Evolutionary conservation across 305 asterid genomes (phyloP).

Genomic region (Rubia tinctorum): DNA sequence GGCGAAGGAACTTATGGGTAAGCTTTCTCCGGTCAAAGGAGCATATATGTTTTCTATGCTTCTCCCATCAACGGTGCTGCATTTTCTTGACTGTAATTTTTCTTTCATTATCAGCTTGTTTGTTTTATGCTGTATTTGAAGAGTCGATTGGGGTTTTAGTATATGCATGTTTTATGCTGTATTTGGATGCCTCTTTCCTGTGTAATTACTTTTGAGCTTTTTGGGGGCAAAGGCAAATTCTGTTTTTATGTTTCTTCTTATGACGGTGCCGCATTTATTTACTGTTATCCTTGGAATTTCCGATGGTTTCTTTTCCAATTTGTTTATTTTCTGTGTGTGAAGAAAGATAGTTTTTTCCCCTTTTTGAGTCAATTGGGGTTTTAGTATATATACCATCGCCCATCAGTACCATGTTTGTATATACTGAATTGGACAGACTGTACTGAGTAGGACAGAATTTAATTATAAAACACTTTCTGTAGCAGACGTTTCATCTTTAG

Average conservation of each 20-base stretch:
- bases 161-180: no score
- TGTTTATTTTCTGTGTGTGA: not conserved
- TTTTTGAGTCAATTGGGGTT: not conserved
- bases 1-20: constrained; percentile 99
- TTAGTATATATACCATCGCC: not conserved
- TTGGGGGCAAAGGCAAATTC: not conserved
- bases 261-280: not conserved
- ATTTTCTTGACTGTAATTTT: no score
- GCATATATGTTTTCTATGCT: not conserved
- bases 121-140: no score
- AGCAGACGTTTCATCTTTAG: not conserved
- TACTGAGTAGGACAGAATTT: not conserved
- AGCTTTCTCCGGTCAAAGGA: not conserved
- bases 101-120: no score
- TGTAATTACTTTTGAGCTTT: not conserved
- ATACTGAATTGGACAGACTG: no score
- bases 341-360: not conserved
- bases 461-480: not conserved
- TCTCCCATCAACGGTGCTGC: no score
- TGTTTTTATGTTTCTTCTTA: not conserved
- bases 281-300: not conserved
- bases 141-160: no score
- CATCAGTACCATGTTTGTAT: no score
- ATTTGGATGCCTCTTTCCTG: no score
- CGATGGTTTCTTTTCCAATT: not conserved